phyloP scores from a whole-genome alignment of 441 rosid genomes.

The Brassica balearica region DNA sequence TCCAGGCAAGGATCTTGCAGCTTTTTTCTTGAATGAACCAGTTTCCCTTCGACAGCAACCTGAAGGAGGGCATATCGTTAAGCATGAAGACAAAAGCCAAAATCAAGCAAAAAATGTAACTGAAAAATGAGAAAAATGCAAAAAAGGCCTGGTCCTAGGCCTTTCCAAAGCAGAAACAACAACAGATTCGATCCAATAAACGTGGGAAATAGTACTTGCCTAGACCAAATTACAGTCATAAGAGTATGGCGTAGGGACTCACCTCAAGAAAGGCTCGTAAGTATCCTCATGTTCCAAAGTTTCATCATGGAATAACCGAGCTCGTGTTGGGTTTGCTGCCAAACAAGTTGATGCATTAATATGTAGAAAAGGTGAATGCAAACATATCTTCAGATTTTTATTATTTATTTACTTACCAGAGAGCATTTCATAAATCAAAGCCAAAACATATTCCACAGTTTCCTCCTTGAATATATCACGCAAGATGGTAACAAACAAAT shows the following conservation, averaged over 20 bases:
- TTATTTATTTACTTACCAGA: constrained; percentile 55
- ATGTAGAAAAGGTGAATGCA: constrained; percentile 33
- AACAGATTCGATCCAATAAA: no score
- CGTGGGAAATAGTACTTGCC: no score
- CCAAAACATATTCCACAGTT: constrained; percentile 97
- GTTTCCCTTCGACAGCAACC: no score
- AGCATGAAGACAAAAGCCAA: no score
- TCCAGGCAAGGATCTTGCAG: no score
- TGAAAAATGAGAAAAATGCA: no score
- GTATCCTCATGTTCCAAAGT: constrained; percentile 83
- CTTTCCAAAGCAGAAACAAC: no score
- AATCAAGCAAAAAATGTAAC: no score
- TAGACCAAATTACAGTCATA: no score
- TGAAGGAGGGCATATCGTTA: no score
- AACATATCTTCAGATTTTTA: not conserved
- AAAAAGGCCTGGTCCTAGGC: no score
- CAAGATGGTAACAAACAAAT: constrained; percentile 82
- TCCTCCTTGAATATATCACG: constrained; percentile 95
- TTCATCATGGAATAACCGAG: constrained; percentile 84
- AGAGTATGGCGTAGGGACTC: constrained; percentile 37
- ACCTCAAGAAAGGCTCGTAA: constrained; percentile 98
- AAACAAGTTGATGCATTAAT: constrained; percentile 29
- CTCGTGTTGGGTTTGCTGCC: constrained; percentile 91
- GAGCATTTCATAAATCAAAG: constrained; percentile 93
- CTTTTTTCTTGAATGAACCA: no score